phyloP scores from a whole-genome alignment of 1,139 yeast genomes.

The Nakaseomyces delphensis region DNA sequence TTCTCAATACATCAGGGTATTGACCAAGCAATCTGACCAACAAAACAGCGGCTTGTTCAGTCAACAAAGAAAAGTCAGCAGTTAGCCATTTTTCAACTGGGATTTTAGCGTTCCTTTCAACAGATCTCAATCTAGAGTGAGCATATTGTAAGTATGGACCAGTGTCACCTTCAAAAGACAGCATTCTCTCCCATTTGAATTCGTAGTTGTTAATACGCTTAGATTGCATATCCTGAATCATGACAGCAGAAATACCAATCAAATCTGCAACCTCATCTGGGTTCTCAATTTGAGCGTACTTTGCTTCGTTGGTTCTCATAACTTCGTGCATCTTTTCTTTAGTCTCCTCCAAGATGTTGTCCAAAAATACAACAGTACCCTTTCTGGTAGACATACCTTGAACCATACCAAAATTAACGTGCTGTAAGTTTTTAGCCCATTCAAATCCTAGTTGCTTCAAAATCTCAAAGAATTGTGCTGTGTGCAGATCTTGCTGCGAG shows the following conservation, averaged over 20 bases:
- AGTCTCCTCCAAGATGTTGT: slow-evolving; percentile 87
- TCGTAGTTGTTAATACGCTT: slow-evolving; percentile 94
- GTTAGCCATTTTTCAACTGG: slow-evolving; percentile 36
- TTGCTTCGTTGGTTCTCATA: slow-evolving; percentile 85
- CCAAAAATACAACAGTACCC: slow-evolving; percentile 96
- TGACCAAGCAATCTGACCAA: slow-evolving; percentile 76
- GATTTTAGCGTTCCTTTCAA: slow-evolving; percentile 64
- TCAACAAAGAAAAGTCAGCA: slow-evolving; percentile 66
- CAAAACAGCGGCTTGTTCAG: slow-evolving; percentile 65
- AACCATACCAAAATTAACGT: slow-evolving; percentile 95
- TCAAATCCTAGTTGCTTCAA: slow-evolving; percentile 84
- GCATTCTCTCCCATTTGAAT: slow-evolving; percentile 98
- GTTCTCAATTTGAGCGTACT: slow-evolving; percentile 87
- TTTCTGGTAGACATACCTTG: slow-evolving; percentile 97
- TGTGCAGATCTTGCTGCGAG: slow-evolving; percentile 89
- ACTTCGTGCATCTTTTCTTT: slow-evolving; percentile 95
- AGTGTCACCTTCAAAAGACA: slow-evolving; percentile 97
- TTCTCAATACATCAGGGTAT: slow-evolving; percentile 85
- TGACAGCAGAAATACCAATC: slow-evolving; percentile 93
- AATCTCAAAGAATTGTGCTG: slow-evolving; percentile 90
- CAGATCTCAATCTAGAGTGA: slow-evolving; percentile 92
- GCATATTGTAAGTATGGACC: slow-evolving; percentile 99
- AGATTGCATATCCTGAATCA: slow-evolving; percentile 98
- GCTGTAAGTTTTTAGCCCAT: slow-evolving; percentile 76
- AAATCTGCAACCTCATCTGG: slow-evolving; percentile 95